A percentile compares a stretch with the other conserved stretches of the same genome.
phyloP scores from a whole-genome alignment of 140 eudicot species.

The Bidens hawaiensis region DNA sequence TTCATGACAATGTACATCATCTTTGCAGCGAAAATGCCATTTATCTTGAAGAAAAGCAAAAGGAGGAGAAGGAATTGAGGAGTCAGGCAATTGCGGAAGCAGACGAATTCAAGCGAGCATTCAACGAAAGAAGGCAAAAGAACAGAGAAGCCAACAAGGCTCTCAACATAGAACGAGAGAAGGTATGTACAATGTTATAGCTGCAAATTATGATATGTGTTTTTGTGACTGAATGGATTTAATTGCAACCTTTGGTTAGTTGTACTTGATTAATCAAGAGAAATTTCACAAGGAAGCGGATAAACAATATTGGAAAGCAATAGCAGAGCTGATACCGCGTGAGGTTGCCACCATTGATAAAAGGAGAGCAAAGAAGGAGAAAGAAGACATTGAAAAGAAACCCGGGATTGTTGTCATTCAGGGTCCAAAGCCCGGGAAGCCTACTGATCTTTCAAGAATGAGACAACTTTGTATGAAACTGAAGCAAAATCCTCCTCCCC shows the following conservation, averaged over 20 bases:
- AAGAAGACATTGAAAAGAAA: conserved; percentile 59
- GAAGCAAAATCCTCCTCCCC: conserved; percentile 70
- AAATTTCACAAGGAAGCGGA: conserved; percentile 83
- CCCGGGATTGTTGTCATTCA: conserved; percentile 57
- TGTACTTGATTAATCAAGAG: conserved; percentile 65
- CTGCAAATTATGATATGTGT: no score
- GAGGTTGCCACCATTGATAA: conserved; percentile 73
- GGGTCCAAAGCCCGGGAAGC: conserved; percentile 89
- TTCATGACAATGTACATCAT: neutral
- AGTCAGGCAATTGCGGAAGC: conserved; percentile 67
- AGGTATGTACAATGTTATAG: conserved; percentile 16
- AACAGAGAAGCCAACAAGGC: conserved; percentile 48
- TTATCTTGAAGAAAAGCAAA: conserved; percentile 74
- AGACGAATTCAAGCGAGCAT: conserved; percentile 61
- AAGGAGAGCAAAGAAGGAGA: conserved; percentile 46
- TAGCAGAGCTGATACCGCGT: conserved; percentile 67
- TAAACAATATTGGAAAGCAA: conserved; percentile 79
- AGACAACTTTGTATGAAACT: conserved; percentile 56
- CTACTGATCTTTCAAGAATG: conserved; percentile 78
- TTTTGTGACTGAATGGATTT: neutral
- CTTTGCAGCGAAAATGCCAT: conserved; percentile 66
- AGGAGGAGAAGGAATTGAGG: conserved; percentile 68
- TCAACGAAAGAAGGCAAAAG: conserved; percentile 50
- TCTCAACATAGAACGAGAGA: conserved; percentile 69
- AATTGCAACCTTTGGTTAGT: conserved; percentile 22